phyloP scores from a whole-genome alignment of 1,139 yeast genomes.

The Meyerozyma smithsonii region DNA sequence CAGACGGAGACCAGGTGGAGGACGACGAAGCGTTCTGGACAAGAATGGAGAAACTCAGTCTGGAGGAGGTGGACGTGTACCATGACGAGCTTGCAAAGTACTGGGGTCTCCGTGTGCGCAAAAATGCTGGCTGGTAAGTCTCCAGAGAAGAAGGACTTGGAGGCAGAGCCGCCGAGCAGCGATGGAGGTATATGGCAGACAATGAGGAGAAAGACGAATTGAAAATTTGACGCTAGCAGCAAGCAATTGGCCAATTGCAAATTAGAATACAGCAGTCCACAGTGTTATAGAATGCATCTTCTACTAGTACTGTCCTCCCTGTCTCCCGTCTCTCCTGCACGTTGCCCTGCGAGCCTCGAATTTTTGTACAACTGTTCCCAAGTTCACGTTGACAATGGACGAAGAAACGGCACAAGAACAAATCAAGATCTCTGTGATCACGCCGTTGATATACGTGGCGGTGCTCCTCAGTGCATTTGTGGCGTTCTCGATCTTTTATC shows the following conservation, averaged over 20 bases:
- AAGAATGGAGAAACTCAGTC: constrained; percentile 25
- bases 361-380: not conserved
- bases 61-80: constrained; percentile 41
- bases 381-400: constrained; percentile 17
- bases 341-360: not conserved
- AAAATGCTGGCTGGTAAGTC: constrained; percentile 29
- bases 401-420: constrained; percentile 25
- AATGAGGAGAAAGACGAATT: not conserved
- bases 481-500: constrained; percentile 68
- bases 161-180: too few species aligned
- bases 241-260: too few species aligned
- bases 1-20: constrained; percentile 10
- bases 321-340: too few species aligned
- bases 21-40: constrained; percentile 34
- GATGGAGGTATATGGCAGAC: too few species aligned
- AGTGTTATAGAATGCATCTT: not conserved
- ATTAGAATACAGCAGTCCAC: too few species aligned
- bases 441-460: constrained; percentile 78
- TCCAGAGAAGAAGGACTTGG: not conserved
- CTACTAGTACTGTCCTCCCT: too few species aligned
- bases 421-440: constrained; percentile 65
- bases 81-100: constrained; percentile 64
- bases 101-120: constrained; percentile 57
- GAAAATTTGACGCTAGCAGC: not conserved
- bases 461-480: constrained; percentile 67